Conservation (phyloP, 495 filamentous ascomycete species). For the Pseudotulostoma volvatum region DNA sequence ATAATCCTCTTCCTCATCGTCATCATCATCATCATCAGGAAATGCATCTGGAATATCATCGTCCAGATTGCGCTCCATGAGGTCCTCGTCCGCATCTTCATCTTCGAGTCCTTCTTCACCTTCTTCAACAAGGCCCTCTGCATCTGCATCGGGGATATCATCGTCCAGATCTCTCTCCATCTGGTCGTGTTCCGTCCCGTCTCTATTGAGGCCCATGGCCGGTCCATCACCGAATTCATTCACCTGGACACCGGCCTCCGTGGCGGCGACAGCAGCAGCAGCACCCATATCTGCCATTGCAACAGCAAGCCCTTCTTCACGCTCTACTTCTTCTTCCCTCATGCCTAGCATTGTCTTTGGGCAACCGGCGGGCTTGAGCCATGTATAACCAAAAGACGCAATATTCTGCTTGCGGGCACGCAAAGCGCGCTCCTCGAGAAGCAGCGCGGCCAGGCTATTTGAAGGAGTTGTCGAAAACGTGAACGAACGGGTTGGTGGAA, state of each 20-base stretch:
- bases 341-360: constrained; percentile 60
- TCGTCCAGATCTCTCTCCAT: constrained; percentile 35
- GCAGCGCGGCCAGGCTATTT: constrained; percentile 40
- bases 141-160: constrained; percentile 29
- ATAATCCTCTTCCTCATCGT: constrained; percentile 3
- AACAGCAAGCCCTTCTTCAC: constrained; percentile 60
- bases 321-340: constrained; percentile 62
- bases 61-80: constrained; percentile 33
- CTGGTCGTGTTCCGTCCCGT: constrained; percentile 14
- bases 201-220: constrained; percentile 9
- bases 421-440: constrained; percentile 50
- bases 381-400: constrained; percentile 54
- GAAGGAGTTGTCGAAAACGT: constrained; percentile 14
- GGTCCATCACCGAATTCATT: constrained; percentile 9
- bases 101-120: constrained; percentile 26
- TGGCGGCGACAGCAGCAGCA: constrained; percentile 42
- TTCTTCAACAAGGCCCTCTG: constrained; percentile 24
- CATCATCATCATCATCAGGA: constrained; percentile 26
- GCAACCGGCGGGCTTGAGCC: constrained; percentile 65
- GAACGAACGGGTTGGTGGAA: constrained; percentile 12
- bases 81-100: constrained; percentile 22
- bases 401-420: constrained; percentile 55
- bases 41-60: constrained; percentile 35
- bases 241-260: constrained; percentile 23
- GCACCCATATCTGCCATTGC: constrained; percentile 50